A percentile compares a stretch with the other conserved stretches of the same genome.
Evolutionary conservation across 1,284 basidiomycete genomes (phyloP).

Genomic region (Leccinum insigne): DNA sequence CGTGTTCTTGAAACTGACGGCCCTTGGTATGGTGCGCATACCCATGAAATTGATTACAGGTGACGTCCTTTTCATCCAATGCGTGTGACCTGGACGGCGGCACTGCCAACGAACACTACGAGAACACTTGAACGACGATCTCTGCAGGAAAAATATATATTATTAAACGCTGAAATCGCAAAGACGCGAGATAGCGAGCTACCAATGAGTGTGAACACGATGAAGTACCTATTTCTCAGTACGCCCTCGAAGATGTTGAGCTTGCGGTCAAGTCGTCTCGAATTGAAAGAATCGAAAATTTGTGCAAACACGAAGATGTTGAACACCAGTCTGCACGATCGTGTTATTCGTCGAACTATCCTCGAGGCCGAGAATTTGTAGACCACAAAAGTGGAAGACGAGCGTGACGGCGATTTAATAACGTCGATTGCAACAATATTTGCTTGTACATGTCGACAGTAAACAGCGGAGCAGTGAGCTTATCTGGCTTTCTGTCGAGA

Average conservation of each 20-base stretch:
- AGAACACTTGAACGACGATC: slow-evolving; percentile 80
- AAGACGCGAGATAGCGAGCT: slow-evolving; percentile 17
- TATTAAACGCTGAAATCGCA: not conserved
- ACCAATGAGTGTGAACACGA: slow-evolving; percentile 87
- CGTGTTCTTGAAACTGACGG: too few relatives aligned
- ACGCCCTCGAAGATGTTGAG: slow-evolving; percentile 93
- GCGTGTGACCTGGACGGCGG: slow-evolving; percentile 88
- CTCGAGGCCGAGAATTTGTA: slow-evolving; percentile 66
- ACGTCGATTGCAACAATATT: slow-evolving; percentile 70
- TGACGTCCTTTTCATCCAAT: slow-evolving; percentile 40
- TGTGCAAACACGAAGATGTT: slow-evolving; percentile 97
- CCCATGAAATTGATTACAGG: too few relatives aligned
- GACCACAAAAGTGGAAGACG: slow-evolving; percentile 87
- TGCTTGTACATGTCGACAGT: not conserved
- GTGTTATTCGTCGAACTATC: slow-evolving; percentile 43
- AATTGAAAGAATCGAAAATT: slow-evolving; percentile 95
- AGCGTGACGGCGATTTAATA: slow-evolving; percentile 90
- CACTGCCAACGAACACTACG: slow-evolving; percentile 91
- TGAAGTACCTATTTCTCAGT: slow-evolving; percentile 82
- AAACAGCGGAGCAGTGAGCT: too few relatives aligned
- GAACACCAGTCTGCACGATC: slow-evolving; percentile 90
- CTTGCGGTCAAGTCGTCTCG: slow-evolving; percentile 83
- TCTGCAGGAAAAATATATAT: slow-evolving; percentile 45
- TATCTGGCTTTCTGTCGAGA: too few relatives aligned
- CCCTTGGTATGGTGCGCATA: too few relatives aligned